Evolutionary conservation across 805 yeast genomes (phyloP).

Genomic region (Metschnikowia borealis): DNA sequence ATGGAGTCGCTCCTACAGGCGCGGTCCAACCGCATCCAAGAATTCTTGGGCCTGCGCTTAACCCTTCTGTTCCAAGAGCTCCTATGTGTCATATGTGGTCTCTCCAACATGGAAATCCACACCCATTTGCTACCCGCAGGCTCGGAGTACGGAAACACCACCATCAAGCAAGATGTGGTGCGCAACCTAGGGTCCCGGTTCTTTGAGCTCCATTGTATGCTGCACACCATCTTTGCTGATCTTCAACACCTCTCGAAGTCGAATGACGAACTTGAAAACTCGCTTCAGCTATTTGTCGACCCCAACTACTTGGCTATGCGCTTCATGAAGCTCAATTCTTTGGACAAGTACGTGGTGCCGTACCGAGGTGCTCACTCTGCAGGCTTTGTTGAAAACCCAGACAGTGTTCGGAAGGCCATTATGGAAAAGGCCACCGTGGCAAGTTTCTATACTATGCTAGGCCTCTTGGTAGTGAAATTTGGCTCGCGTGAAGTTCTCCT

Average conservation of each 20-base stretch:
- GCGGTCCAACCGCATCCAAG: constrained; percentile 20
- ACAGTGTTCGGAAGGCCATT: constrained; percentile 14
- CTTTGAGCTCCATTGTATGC: constrained; percentile 22
- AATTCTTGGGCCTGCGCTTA: constrained; percentile 24
- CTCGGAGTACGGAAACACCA: constrained; percentile 6
- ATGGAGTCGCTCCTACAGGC: constrained; percentile 8
- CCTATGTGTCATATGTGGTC: constrained; percentile 27
- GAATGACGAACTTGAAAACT: constrained; percentile 23
- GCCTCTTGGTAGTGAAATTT: constrained; percentile 28
- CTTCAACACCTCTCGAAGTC: constrained; percentile 28
- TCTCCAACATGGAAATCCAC: constrained; percentile 19
- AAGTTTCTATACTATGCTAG: constrained; percentile 37
- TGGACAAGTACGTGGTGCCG: constrained; percentile 29
- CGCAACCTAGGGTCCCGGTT: constrained; percentile 26
- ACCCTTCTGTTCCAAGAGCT: constrained; percentile 25
- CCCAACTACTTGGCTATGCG: constrained; percentile 18
- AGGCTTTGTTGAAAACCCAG: constrained; percentile 16
- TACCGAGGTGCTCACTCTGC: constrained; percentile 26
- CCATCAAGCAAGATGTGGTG: constrained; percentile 16
- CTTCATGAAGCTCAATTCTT: constrained; percentile 30
- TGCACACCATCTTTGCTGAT: constrained; percentile 27
- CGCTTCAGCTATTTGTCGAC: constrained; percentile 20
- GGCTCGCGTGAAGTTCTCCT: constrained; percentile 23
- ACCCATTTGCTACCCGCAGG: constrained; percentile 8
- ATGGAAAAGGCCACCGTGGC: constrained; percentile 27